Evolutionary conservation across 2,329 filamentous ascomycete species (phyloP).

Genomic region (Fusarium anguioides): DNA sequence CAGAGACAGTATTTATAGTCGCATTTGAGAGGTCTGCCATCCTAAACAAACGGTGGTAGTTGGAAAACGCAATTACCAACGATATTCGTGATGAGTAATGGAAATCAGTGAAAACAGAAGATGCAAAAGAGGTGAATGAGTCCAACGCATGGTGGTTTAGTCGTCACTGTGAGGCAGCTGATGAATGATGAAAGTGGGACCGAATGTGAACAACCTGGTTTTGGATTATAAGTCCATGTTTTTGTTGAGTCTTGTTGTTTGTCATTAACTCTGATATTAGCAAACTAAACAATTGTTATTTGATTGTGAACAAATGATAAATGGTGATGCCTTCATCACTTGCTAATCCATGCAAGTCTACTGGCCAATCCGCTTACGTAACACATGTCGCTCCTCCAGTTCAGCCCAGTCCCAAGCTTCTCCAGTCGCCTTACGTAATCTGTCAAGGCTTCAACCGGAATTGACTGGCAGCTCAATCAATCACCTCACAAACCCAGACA

Average conservation of each 20-base stretch:
- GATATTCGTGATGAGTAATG: background rate
- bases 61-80: background rate
- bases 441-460: slow-evolving; percentile 19
- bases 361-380: slow-evolving; percentile 26
- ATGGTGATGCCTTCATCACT: slow-evolving; percentile 32
- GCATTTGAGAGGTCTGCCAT: background rate
- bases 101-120: background rate
- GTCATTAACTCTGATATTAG: background rate
- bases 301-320: background rate
- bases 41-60: background rate
- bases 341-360: slow-evolving; percentile 34
- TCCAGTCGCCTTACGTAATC: slow-evolving; percentile 42
- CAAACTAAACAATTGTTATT: background rate
- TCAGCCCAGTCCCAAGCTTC: background rate
- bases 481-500: slow-evolving; percentile 41
- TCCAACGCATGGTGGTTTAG: background rate
- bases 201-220: background rate
- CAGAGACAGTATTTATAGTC: background rate
- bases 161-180: slow-evolving; percentile 13
- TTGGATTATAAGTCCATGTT: background rate
- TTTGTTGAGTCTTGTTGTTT: background rate
- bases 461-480: slow-evolving; percentile 41
- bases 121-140: background rate
- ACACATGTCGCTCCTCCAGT: slow-evolving; percentile 3
- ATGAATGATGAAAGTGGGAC: background rate